Base-by-base conservation (phyloP, 768 basidiomycete genomes). In the Lentinula detonsa region DNA sequence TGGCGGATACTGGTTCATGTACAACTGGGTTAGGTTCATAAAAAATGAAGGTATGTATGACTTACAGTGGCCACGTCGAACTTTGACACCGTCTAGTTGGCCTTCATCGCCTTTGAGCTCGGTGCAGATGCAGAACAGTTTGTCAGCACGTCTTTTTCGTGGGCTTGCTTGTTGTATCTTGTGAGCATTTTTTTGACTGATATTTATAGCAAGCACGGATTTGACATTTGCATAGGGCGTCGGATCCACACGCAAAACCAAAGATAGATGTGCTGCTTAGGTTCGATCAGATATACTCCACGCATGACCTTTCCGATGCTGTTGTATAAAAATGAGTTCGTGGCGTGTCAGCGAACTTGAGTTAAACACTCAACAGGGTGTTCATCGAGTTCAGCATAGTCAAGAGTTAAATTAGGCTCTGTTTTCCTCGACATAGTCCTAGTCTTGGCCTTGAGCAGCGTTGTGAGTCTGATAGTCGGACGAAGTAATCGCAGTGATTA, bases 211-310 rank as follows among this genome's bases (percentile, higher is more conserved):
- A 15, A 91, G 72, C 63, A 92, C 80, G 34, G 76, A 76, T 68
- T 84, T 87, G 50, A 81, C 80, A 64, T 87, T 74, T 1, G 84
- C 83, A 23, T 92, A 77, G 46, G 81, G 78, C 61, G 86, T 87
- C 90, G 62, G 82, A 82, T 11, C 89, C 88, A 68, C 90, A 91
- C 4, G 90, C 90, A 66, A 81, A 91, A 65, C 91, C 90, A 79
- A 92, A 75, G 16, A 87, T 75, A 5, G 71, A 75, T 5, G 89
- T 90, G 5, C 65, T 66, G 33, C 83, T 77, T 48, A 81, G 80
- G 57, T 28, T 85, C 75, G 65, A 91, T 86, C 0, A 73, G 63
- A 63, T 81, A 82, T 9, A 69, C 69, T 28, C 73, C 64, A 28
- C 72, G 73, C 49, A 81, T 73, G 6, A 71, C 76, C n/a, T 56